phyloP scores from a whole-genome alignment of 2,329 filamentous ascomycete species.

The Leptodontidium sp. region DNA sequence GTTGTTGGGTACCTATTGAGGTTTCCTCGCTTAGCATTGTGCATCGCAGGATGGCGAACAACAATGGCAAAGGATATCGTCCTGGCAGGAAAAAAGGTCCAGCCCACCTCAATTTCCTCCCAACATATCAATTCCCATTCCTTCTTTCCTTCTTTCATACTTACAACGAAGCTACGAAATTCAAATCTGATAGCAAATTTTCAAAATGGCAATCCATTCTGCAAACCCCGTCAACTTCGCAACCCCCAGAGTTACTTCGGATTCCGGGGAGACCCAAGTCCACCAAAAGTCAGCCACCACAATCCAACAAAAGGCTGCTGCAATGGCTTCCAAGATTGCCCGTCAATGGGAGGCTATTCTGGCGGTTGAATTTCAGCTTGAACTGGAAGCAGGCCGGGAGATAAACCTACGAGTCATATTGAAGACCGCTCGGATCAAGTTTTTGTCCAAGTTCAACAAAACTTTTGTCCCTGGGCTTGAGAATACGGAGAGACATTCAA shows the following conservation, averaged over 20 bases:
- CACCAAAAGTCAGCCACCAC: not conserved
- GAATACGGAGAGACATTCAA: not conserved
- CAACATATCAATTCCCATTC: not conserved
- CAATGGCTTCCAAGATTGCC: not conserved
- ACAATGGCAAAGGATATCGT: conserved; percentile 7
- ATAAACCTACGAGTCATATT: not conserved
- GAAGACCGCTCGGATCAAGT: not conserved
- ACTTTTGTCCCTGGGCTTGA: not conserved
- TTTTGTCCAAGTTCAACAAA: not conserved
- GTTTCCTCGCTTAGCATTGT: conserved; percentile 14
- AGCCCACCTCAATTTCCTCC: not conserved
- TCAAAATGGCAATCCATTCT: not conserved
- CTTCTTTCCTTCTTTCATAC: not conserved
- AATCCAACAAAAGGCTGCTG: not conserved
- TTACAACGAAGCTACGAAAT: not conserved
- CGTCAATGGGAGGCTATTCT: too few relatives aligned
- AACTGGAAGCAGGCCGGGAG: not conserved
- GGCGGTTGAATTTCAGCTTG: too few relatives aligned
- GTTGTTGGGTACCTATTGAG: not conserved
- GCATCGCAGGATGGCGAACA: not conserved
- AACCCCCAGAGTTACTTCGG: not conserved
- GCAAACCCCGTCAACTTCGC: not conserved
- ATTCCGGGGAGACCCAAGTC: not conserved
- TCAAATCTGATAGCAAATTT: not conserved
- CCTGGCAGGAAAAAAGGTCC: not conserved